Evolutionary conservation across 2,329 filamentous ascomycete genomes (phyloP).

Genomic region (Hypocreales sp.): DNA sequence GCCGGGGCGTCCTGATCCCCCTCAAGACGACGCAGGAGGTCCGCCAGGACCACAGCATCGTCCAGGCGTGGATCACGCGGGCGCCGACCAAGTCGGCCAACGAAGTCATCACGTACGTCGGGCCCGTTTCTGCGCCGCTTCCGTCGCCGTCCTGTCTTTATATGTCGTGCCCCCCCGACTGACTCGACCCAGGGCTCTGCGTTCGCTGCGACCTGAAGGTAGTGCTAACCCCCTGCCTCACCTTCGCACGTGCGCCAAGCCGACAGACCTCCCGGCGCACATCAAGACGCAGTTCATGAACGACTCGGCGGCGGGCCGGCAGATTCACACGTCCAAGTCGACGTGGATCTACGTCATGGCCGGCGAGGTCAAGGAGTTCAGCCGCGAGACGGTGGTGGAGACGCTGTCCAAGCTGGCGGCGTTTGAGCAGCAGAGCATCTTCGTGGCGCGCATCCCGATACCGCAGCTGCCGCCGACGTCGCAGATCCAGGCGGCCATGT

Average conservation of each 20-base stretch:
- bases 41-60: conserved; percentile 38
- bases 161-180: too few species aligned
- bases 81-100: conserved; percentile 59
- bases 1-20: conserved; percentile 38
- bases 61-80: conserved; percentile 55
- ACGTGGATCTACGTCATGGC: conserved; percentile 45
- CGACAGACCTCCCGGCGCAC: conserved; percentile 48
- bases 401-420: conserved; percentile 32
- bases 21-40: conserved; percentile 51
- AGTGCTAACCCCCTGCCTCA: conserved; percentile 52
- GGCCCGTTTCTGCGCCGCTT: background rate
- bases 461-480: conserved; percentile 63
- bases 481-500: conserved; percentile 56
- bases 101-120: conserved; percentile 48
- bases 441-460: conserved; percentile 49
- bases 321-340: conserved; percentile 44
- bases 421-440: conserved; percentile 33
- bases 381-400: conserved; percentile 33
- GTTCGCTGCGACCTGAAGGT: conserved; percentile 40
- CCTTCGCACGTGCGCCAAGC: conserved; percentile 63
- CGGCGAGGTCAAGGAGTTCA: conserved; percentile 33
- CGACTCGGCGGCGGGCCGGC: conserved; percentile 34
- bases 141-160: conserved; percentile 5
- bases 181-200: conserved; percentile 44
- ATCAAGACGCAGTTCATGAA: conserved; percentile 48